Evolutionary conservation across 116 monocot genomes (phyloP), one percentile per base, ranked within the genome.

Genomic region (Papilionanthe hybrid): DNA sequence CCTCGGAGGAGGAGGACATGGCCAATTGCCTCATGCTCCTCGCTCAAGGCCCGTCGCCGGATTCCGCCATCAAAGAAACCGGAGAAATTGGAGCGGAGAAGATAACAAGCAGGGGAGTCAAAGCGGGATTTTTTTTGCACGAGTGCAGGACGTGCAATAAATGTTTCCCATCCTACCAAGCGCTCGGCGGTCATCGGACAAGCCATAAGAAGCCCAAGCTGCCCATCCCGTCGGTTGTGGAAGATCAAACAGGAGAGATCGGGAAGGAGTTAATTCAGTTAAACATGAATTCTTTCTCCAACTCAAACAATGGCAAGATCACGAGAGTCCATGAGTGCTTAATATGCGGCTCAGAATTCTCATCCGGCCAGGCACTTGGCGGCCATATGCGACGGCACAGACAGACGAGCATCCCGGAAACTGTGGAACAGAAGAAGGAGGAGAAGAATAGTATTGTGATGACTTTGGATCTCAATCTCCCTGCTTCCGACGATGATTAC

Each of bases 141-240:
- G 84, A 86, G 79, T 95, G 95, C 87, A 92, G 89, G 85, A 95
- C 95, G 22, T 95, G 95, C 80, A 81, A 79, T 85, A 95, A 84
- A 66, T 83, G 89, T 79, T 95, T 95, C 89, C 78, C 84, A 6
- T 87, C 95, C 0, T 95, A 92, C 81, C 95, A 95, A 72, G 93
- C 95, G 1, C 91, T 92, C 32, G 96, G 96, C 74, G 93, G 96
- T 5, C 96, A 96, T 81, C 86, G 93, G 0, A 83, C 96, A 49
- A 93, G 96, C 75, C 92, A 93, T 80, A 92, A 95, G 83, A 89
- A 84, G 75, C 88, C 86, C 2, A 5, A 30, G 6, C 13, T 37
- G 11, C 19, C 58, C 17, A 58, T 49, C 49, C 9, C 49, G 1
- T 5, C 58, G 11, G 58, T 58, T 22, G 4, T 5, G 17, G 58